A percentile compares a stretch with the other conserved stretches of the same genome.
These are phyloP conservation scores for Wickerhamiella australiensis DNA, from an alignment of 805 yeast species.

Conservation along the genomic window DNA sequence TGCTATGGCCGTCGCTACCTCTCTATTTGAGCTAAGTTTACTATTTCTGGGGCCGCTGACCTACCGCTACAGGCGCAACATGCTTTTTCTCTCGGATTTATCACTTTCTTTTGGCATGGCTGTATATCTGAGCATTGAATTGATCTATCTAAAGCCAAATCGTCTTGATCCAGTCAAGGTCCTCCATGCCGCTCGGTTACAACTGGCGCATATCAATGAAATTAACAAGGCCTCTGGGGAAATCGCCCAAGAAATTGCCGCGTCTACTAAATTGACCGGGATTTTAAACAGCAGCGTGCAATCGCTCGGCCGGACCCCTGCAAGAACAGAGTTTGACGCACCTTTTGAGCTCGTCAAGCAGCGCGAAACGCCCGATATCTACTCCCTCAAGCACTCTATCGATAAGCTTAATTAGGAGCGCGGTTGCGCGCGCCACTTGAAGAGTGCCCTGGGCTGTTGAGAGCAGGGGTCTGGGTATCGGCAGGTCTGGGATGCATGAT, in stretches of 20 bases:
- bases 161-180: not conserved
- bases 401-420: too few relatives aligned
- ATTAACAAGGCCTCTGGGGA: not conserved
- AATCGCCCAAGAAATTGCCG: not conserved
- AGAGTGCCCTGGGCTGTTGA: too few relatives aligned
- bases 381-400: not conserved
- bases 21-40: not conserved
- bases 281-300: not conserved
- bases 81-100: not conserved
- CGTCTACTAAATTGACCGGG: not conserved
- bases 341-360: not conserved
- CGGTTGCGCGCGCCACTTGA: too few relatives aligned
- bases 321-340: not conserved
- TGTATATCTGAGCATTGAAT: not conserved
- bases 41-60: not conserved
- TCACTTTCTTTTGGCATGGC: not conserved
- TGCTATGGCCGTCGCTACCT: not conserved
- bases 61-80: not conserved
- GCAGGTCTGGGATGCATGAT: not conserved
- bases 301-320: not conserved
- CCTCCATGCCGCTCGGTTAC: not conserved
- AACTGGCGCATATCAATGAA: not conserved
- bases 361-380: not conserved
- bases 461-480: too few relatives aligned
- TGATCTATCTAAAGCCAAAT: slow-evolving; percentile 5